Conservation (phyloP, 2,329 filamentous ascomycete genomes). For the Beauveria australis region DNA sequence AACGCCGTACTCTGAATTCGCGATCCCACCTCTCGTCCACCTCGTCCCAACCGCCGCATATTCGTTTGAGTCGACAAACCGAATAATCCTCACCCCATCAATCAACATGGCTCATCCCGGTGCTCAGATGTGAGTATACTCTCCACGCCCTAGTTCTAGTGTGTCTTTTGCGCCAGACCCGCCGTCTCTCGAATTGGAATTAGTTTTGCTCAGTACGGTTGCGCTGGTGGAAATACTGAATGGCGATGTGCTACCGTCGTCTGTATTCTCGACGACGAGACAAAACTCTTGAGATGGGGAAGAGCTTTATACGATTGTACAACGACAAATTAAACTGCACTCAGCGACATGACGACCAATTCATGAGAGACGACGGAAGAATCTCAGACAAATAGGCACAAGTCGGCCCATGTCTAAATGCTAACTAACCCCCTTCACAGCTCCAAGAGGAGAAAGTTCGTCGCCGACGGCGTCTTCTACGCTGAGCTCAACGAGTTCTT, state of each 20-base stretch:
- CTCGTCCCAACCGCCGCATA: neutral
- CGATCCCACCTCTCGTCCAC: slow-evolving; percentile 8
- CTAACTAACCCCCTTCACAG: slow-evolving; percentile 34
- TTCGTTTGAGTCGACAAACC: slow-evolving; percentile 1
- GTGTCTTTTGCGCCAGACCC: neutral
- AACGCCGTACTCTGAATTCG: slow-evolving; percentile 2
- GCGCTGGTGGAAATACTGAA: neutral
- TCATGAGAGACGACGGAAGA: neutral
- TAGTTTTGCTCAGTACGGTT: neutral
- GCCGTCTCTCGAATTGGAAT: neutral
- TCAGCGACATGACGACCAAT: neutral
- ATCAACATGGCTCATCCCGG: slow-evolving; percentile 54
- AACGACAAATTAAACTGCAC: neutral
- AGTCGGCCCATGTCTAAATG: neutral
- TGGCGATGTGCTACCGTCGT: neutral
- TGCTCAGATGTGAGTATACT: slow-evolving; percentile 51
- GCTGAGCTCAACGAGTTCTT: slow-evolving; percentile 99
- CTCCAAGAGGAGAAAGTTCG: slow-evolving; percentile 91
- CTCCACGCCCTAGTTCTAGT: slow-evolving; percentile 1
- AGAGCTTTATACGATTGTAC: neutral
- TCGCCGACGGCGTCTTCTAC: slow-evolving; percentile 99
- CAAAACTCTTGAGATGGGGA: neutral
- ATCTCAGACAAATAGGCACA: neutral
- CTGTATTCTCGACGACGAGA: neutral
- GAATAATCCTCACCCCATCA: slow-evolving; percentile 16